Conservation (phyloP, 2,329 filamentous ascomycete genomes). For the Colletotrichum trifolii region DNA sequence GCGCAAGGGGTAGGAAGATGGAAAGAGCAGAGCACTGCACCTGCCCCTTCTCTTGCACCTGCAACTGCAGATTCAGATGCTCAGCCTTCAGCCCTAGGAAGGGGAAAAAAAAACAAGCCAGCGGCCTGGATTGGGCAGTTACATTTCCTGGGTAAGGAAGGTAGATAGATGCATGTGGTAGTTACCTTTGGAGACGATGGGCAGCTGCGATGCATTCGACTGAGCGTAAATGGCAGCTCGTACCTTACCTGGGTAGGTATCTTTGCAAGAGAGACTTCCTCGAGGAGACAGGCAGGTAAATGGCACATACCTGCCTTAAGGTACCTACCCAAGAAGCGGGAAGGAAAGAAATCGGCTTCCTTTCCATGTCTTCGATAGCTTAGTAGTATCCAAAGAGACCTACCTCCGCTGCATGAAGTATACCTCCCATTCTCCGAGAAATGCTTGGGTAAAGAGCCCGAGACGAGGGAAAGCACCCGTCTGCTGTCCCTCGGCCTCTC, state of each 20-base stretch:
- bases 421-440: too few species aligned
- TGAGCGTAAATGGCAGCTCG: too few species aligned
- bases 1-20: constrained; percentile 17
- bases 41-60: neutral
- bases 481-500: neutral
- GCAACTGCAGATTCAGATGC: neutral
- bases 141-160: neutral
- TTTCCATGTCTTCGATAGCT: neutral
- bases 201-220: too few species aligned
- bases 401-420: too few species aligned
- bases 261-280: neutral
- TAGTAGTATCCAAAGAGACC: too few species aligned
- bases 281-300: constrained; percentile 9
- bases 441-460: too few species aligned
- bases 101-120: neutral
- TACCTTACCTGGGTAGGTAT: too few species aligned
- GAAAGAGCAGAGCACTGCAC: neutral
- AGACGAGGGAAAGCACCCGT: too few species aligned
- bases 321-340: too few species aligned
- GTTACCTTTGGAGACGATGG: too few species aligned
- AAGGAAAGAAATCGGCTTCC: constrained; percentile 24
- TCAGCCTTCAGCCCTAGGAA: constrained; percentile 30
- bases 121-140: neutral
- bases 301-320: too few species aligned
- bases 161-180: too few species aligned